Conservation (phyloP, 768 basidiomycete species). For the Tulasnella sp. region DNA sequence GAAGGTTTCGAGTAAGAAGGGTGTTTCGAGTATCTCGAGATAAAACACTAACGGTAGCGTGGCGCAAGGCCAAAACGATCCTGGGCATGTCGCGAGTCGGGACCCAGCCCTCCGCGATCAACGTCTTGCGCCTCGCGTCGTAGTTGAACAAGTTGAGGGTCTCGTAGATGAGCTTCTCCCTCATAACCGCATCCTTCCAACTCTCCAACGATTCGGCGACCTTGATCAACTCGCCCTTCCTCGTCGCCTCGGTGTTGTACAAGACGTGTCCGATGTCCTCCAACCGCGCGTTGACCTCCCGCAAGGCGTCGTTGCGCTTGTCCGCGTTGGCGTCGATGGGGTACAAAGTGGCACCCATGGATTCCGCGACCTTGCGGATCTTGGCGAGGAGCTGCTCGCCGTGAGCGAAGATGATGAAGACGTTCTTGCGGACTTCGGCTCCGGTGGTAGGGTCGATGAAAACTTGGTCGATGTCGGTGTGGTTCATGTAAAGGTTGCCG, state of each 20-base stretch:
- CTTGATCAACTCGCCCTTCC: conserved; percentile 78
- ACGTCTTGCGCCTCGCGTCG: conserved; percentile 88
- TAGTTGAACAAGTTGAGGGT: conserved; percentile 95
- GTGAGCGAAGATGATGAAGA: conserved; percentile 99
- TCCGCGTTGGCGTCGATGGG: conserved; percentile 94
- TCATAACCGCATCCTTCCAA: conserved; percentile 93
- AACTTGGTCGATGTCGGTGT: conserved; percentile 90
- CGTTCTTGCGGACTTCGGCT: conserved; percentile 89
- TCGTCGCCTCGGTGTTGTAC: conserved; percentile 83
- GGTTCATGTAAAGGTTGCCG: conserved; percentile 99
- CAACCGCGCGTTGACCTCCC: conserved; percentile 83
- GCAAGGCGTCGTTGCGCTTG: conserved; percentile 86
- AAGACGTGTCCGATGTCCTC: conserved; percentile 90
- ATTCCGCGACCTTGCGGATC: conserved; percentile 97
- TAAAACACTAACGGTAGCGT: conserved; percentile 67
- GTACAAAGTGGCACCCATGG: conserved; percentile 97
- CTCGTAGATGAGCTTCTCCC: conserved; percentile 96
- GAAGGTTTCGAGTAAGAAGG: background rate
- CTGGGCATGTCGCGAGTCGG: conserved; percentile 86
- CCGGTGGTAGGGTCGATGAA: conserved; percentile 87
- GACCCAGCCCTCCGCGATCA: conserved; percentile 98
- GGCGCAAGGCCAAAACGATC: conserved; percentile 85
- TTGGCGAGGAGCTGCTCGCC: conserved; percentile 90
- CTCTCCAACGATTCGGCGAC: conserved; percentile 82
- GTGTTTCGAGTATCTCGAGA: background rate